Percentiles rank a stretch among this genome's conserved stretches.
phyloP scores from a whole-genome alignment of 2,329 filamentous ascomycete genomes.

The Phyllosticta citriasiana region DNA sequence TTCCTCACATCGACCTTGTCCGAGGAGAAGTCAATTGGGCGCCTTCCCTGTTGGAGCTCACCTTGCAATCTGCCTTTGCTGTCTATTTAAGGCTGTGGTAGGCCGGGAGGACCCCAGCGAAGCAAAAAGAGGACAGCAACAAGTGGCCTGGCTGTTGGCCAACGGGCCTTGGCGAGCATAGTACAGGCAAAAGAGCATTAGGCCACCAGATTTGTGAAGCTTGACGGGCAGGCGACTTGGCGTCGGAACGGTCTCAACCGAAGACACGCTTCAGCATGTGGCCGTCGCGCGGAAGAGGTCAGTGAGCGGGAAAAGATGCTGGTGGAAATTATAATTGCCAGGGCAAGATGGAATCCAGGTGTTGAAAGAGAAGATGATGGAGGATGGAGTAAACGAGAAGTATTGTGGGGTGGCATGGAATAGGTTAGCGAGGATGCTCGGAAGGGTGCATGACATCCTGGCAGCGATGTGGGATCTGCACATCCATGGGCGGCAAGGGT shows the following conservation, averaged over 20 bases:
- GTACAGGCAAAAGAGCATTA: not conserved
- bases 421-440: not conserved
- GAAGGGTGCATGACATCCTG: not conserved
- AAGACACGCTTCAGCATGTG: not conserved
- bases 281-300: not conserved
- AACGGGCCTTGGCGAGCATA: not conserved
- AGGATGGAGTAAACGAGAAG: not conserved
- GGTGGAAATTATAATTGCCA: not conserved
- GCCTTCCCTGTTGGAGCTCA: not conserved
- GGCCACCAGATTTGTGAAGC: not conserved
- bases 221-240: not conserved
- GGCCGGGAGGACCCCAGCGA: not conserved
- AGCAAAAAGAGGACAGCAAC: not conserved
- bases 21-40: not conserved
- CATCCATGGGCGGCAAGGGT: not conserved
- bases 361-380: not conserved
- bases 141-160: not conserved
- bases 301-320: not conserved
- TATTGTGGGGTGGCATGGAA: not conserved
- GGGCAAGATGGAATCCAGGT: not conserved
- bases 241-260: not conserved
- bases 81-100: not conserved
- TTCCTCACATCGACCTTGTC: too few species aligned
- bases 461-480: not conserved
- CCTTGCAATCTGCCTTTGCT: not conserved